phyloP scores from a whole-genome alignment of 2,329 filamentous ascomycete species.

The Aspergillus hiratsukae region DNA sequence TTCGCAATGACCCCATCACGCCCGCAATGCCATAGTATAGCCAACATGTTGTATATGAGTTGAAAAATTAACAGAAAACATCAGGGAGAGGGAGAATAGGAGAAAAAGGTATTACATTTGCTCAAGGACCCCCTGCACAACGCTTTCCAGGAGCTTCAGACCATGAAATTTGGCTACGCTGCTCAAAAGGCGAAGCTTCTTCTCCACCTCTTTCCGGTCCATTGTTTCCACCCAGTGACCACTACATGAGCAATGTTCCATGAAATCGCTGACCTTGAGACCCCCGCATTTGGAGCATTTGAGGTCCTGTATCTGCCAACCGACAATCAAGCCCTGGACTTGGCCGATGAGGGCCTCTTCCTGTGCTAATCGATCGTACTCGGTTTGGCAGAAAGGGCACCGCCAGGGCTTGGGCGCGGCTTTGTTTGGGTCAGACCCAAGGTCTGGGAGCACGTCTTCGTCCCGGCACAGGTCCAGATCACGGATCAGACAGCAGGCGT shows the following conservation, averaged over 20 bases:
- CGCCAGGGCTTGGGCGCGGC: slow-evolving; percentile 56
- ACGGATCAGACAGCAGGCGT: slow-evolving; percentile 81
- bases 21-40: slow-evolving; percentile 1
- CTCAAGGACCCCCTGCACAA: slow-evolving; percentile 62
- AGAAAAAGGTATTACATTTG: slow-evolving; percentile 32
- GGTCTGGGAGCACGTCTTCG: slow-evolving; percentile 65
- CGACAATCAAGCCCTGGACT: slow-evolving; percentile 68
- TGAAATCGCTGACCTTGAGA: slow-evolving; percentile 82
- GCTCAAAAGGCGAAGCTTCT: slow-evolving; percentile 63
- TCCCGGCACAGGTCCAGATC: slow-evolving; percentile 93
- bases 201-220: slow-evolving; percentile 61
- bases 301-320: slow-evolving; percentile 86
- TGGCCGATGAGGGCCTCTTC: slow-evolving; percentile 77
- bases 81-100: slow-evolving; percentile 1
- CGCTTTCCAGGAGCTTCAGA: slow-evolving; percentile 72
- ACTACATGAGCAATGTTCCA: slow-evolving; percentile 93
- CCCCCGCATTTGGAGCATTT: slow-evolving; percentile 68
- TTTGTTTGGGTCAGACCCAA: slow-evolving; percentile 26
- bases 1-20: not conserved
- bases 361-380: slow-evolving; percentile 72
- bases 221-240: slow-evolving; percentile 76
- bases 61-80: slow-evolving; percentile 6
- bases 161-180: slow-evolving; percentile 75
- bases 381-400: slow-evolving; percentile 69
- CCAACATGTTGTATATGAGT: slow-evolving; percentile 3